Conservation (phyloP, 129 eudicot genomes). For the Oenanthe sinensis region DNA sequence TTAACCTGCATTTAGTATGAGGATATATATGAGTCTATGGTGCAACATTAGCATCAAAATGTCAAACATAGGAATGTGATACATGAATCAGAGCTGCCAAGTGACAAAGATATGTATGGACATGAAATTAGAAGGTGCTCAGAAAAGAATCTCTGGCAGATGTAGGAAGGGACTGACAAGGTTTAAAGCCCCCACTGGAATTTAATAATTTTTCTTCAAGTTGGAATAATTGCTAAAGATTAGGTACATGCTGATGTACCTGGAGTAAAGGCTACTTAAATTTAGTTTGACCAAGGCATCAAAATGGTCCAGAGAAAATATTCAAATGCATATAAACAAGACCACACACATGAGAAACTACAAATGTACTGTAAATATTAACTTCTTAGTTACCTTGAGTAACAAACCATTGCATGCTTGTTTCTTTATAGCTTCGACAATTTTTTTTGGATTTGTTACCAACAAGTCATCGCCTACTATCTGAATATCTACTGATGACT, state of each 20-base stretch:
- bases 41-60: background rate
- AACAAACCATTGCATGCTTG: constrained; percentile 86
- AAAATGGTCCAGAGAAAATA: background rate
- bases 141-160: background rate
- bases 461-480: constrained; percentile 91
- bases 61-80: background rate
- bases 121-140: background rate
- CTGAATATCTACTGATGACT: constrained; percentile 75
- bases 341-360: background rate
- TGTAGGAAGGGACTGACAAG: background rate
- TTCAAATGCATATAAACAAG: background rate
- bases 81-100: background rate
- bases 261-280: background rate
- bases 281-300: background rate
- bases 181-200: background rate
- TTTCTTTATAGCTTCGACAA: constrained; percentile 70
- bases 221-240: background rate
- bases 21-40: background rate
- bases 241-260: background rate
- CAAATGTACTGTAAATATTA: background rate
- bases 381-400: constrained; percentile 49
- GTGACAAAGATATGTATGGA: background rate
- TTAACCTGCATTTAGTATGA: constrained; percentile 48
- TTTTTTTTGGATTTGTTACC: constrained; percentile 90
- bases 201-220: background rate